Base-by-base conservation (phyloP, 345 rosid species). In the Firmiana major region DNA sequence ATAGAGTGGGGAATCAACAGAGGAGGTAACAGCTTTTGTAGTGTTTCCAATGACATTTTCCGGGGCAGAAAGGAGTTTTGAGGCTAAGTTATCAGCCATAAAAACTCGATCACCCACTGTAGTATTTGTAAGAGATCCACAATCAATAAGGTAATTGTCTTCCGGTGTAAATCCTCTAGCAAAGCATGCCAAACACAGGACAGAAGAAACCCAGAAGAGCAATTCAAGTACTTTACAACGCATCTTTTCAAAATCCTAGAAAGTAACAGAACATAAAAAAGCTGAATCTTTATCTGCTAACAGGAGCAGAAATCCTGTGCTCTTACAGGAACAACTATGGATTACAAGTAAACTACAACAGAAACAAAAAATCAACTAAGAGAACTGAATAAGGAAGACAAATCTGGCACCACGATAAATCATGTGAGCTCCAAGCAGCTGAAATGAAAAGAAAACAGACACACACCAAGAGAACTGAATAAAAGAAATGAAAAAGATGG, bases 131-230 rank as follows among this genome's bases (percentile, higher is more conserved):
- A 42, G 77, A 42, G 97, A 94, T 82, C 97, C 97, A 83, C 94
- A 92, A 77, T 95, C 88, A 73, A 95, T 83, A 68, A 92, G 93
- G 81, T 90, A 90, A 80, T 86, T 91, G 77, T 94, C 88, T 38
- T 69, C 65, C 36, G 97, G 98, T 48, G 46, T 54, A 82, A 86
- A 94, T 77, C 92, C 97, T 81, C 49, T 24, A 59, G 83, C 89
- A 65, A 85, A 79, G 68, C 77, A 76, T 77, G 76, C 81, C 74
- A 88, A 64, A 81, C 78, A 85, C 78, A 84, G 64, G 68, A 88
- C 28, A n/a, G 80, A 81, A 40, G 82, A 75, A 85, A 81, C 79
- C 88, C 88, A 82, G 15, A 82, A 74, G 13, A 84, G 69, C 78
- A 84, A 60, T 74, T 60, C 74, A 80, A 66, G 67, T 82, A 78